Evolutionary conservation across 305 asterid species (phyloP).

Genomic region (Ajuga reptans): DNA sequence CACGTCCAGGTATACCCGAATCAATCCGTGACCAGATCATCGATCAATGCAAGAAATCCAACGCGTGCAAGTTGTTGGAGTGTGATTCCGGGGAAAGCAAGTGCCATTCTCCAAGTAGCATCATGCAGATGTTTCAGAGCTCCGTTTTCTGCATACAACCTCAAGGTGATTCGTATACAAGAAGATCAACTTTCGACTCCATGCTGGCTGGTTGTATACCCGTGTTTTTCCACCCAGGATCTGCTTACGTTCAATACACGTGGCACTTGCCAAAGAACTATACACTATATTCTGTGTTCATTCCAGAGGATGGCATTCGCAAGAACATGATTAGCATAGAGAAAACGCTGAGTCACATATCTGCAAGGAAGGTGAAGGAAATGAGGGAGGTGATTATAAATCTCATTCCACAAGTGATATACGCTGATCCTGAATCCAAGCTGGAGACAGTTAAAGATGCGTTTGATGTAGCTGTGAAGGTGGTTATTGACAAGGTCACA

Average conservation of each 20-base stretch:
- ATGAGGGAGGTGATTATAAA: slow-evolving; percentile 70
- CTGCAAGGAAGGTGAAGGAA: slow-evolving; percentile 46
- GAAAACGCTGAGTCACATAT: slow-evolving; percentile 42
- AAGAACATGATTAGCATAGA: slow-evolving; percentile 43
- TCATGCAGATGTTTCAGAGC: slow-evolving; percentile 77
- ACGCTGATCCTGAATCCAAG: slow-evolving; percentile 68
- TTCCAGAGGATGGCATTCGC: slow-evolving; percentile 57
- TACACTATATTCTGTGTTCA: slow-evolving; percentile 55
- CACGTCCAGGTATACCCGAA: slow-evolving; percentile 53
- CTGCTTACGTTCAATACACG: slow-evolving; percentile 79
- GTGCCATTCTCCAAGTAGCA: slow-evolving; percentile 69
- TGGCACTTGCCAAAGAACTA: slow-evolving; percentile 76
- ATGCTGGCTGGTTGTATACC: slow-evolving; percentile 86
- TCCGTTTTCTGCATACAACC: slow-evolving; percentile 79
- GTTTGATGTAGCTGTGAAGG: slow-evolving; percentile 65
- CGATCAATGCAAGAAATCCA: slow-evolving; percentile 58
- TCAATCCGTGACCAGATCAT: slow-evolving; percentile 70
- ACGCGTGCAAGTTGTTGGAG: slow-evolving; percentile 44
- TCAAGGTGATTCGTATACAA: slow-evolving; percentile 74
- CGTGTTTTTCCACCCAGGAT: slow-evolving; percentile 76
- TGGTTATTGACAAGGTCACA: slow-evolving; percentile 55
- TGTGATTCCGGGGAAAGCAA: slow-evolving; percentile 63
- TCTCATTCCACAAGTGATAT: slow-evolving; percentile 62
- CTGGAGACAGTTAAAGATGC: slow-evolving; percentile 67
- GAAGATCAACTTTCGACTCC: slow-evolving; percentile 85